phyloP scores from a whole-genome alignment of 2,329 filamentous ascomycete genomes.

The Monilinia vaccinii-corymbosi region DNA sequence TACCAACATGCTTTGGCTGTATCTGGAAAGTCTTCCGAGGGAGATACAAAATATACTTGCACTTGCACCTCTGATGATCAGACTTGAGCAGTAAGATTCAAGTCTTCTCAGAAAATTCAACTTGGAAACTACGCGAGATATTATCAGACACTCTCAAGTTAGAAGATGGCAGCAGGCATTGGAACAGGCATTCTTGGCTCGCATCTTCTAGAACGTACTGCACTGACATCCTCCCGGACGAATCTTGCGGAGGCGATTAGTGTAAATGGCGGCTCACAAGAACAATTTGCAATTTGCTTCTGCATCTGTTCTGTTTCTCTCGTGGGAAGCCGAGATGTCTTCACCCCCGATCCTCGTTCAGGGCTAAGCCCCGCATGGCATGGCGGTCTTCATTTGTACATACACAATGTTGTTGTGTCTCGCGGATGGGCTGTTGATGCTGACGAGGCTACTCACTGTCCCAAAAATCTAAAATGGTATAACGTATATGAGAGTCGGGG shows the following conservation, averaged over 20 bases:
- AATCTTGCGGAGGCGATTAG: slow-evolving; percentile 23
- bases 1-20: slow-evolving; percentile 27
- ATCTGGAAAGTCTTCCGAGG: slow-evolving; percentile 21
- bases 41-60: slow-evolving; percentile 18
- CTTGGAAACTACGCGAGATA: slow-evolving; percentile 25
- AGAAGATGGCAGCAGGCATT: slow-evolving; percentile 17
- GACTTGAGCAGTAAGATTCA: slow-evolving; percentile 1
- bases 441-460: background rate
- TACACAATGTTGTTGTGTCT: slow-evolving; percentile 15
- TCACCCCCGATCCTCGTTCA: slow-evolving; percentile 21
- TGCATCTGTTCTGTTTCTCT: slow-evolving; percentile 26
- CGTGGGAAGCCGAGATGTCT: slow-evolving; percentile 28
- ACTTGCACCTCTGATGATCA: background rate
- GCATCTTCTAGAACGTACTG: slow-evolving; percentile 23
- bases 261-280: slow-evolving; percentile 22
- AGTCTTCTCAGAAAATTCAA: slow-evolving; percentile 12
- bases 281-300: slow-evolving; percentile 18
- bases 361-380: slow-evolving; percentile 28
- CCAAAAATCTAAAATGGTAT: slow-evolving; percentile 6
- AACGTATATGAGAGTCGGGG: slow-evolving; percentile 16
- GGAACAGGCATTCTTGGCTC: slow-evolving; percentile 22
- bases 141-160: slow-evolving; percentile 24
- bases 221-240: slow-evolving; percentile 15
- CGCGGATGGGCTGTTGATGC: slow-evolving; percentile 7
- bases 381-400: slow-evolving; percentile 19